phyloP scores from a whole-genome alignment of 176 grass and related monocot species.

The Rhynchospora pubera region DNA sequence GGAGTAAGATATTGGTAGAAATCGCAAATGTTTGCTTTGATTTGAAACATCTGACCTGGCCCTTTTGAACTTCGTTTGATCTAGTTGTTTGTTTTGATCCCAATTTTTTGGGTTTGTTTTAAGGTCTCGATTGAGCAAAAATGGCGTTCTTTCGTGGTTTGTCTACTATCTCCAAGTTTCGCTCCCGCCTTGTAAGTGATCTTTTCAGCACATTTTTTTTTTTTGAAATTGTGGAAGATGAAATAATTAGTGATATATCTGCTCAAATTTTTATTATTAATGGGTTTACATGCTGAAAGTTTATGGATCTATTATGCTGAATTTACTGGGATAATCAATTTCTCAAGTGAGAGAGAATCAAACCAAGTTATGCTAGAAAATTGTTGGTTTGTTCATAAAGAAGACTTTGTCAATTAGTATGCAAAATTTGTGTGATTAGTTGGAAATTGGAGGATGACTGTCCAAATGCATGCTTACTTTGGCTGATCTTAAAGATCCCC shows the following conservation, averaged over 20 bases:
- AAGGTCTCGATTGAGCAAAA: constrained; percentile 11
- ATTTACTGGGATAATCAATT: no score
- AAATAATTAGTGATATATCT: background rate
- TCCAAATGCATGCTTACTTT: no score
- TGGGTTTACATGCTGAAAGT: background rate
- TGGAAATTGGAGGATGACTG: no score
- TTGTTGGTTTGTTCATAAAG: no score
- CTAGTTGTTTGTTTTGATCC: background rate
- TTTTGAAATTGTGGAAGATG: background rate
- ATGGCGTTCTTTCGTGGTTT: constrained; percentile 77
- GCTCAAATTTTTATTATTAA: background rate
- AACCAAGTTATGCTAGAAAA: no score
- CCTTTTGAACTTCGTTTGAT: background rate
- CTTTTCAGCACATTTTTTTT: background rate
- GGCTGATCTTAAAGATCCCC: background rate
- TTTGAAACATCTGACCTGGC: background rate
- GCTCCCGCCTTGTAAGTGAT: constrained; percentile 58
- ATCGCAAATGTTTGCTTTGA: background rate
- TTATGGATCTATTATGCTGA: background rate
- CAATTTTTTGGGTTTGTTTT: background rate
- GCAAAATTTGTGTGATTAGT: background rate
- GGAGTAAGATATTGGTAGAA: background rate
- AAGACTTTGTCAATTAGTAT: background rate
- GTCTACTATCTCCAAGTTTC: constrained; percentile 48
- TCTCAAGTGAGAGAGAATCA: no score